Conservation (phyloP, 257 asterid species). For the Lantana camara region DNA sequence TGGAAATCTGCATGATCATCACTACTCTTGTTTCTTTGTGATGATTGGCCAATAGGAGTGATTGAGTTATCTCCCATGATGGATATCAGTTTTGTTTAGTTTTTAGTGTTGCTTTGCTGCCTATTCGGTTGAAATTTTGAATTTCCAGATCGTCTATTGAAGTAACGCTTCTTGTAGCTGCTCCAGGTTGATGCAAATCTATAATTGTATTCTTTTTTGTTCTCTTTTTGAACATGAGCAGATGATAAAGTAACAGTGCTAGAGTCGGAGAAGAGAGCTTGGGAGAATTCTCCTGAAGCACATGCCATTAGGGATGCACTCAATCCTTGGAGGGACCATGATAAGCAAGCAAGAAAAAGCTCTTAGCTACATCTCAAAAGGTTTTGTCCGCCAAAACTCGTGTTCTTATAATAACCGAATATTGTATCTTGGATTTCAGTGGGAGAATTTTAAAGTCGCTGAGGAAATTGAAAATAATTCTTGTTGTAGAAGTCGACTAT, state of each 20-base stretch:
- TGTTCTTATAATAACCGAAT: not conserved
- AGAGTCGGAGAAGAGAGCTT: conserved; percentile 86
- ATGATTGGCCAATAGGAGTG: conserved; percentile 17
- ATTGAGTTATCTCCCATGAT: not conserved
- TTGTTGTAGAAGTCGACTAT: no score
- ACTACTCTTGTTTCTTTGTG: not conserved
- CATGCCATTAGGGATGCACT: conserved; percentile 86
- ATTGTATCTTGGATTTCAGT: not conserved
- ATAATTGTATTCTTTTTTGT: conserved; percentile 16
- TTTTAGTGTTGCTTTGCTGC: not conserved
- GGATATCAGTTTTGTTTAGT: not conserved
- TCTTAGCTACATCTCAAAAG: conserved; percentile 35
- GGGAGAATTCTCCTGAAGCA: conserved; percentile 87
- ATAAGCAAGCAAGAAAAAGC: conserved; percentile 44
- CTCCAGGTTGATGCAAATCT: conserved; percentile 4
- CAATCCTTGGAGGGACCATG: conserved; percentile 77
- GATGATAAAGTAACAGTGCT: conserved; percentile 89
- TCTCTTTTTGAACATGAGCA: conserved; percentile 36
- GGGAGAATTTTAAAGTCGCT: not conserved
- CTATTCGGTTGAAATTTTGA: not conserved
- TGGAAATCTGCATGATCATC: not conserved
- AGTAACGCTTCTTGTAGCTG: conserved; percentile 23
- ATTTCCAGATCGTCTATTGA: not conserved
- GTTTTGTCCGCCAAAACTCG: conserved; percentile 10
- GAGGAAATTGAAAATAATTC: not conserved